Conservation (phyloP, 805 yeast species). For the Clavispora fructus region DNA sequence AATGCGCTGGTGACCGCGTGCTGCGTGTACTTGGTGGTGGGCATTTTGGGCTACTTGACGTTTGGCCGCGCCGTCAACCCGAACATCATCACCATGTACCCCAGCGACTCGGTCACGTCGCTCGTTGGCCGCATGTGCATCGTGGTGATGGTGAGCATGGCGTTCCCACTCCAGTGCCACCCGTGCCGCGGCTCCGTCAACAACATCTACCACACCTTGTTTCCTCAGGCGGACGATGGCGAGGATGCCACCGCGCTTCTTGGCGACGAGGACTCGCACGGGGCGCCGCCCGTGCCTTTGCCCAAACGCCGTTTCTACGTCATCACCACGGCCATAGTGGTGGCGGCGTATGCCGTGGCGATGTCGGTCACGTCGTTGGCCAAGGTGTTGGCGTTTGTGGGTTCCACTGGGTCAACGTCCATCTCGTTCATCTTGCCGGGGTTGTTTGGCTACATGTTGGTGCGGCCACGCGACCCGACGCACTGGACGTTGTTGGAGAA, state of each 20-base stretch:
- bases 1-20: slow-evolving; percentile 56
- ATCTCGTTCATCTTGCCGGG: slow-evolving; percentile 91
- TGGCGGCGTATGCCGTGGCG: slow-evolving; percentile 59
- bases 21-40: slow-evolving; percentile 55
- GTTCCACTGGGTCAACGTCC: slow-evolving; percentile 90
- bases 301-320: slow-evolving; percentile 19
- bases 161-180: slow-evolving; percentile 76
- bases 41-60: slow-evolving; percentile 68
- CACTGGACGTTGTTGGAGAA: slow-evolving; percentile 23
- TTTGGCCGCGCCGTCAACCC: slow-evolving; percentile 78
- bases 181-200: slow-evolving; percentile 73
- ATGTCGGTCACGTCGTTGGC: slow-evolving; percentile 68
- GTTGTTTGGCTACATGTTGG: slow-evolving; percentile 69
- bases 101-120: slow-evolving; percentile 44
- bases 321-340: slow-evolving; percentile 33
- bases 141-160: slow-evolving; percentile 67
- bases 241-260: not conserved
- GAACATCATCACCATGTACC: slow-evolving; percentile 66
- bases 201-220: slow-evolving; percentile 37
- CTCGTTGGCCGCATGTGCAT: slow-evolving; percentile 55
- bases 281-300: slow-evolving; percentile 23
- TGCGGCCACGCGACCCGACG: slow-evolving; percentile 41
- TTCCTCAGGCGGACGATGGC: not conserved
- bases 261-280: not conserved
- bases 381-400: slow-evolving; percentile 78